phyloP scores from a whole-genome alignment of 2,329 filamentous ascomycete species.

The Pezicula radicicola region DNA sequence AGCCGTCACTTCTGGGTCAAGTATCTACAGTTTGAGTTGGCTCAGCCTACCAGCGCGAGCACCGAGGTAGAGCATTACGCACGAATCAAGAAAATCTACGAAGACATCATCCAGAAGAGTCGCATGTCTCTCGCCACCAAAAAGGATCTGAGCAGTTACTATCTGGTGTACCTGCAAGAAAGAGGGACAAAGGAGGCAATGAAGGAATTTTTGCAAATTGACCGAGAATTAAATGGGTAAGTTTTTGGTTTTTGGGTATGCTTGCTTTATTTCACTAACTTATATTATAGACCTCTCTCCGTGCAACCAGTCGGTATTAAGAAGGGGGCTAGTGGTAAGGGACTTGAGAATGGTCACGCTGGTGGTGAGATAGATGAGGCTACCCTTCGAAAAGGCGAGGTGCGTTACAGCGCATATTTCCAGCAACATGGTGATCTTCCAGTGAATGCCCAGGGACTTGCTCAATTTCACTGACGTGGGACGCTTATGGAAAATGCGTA shows the following conservation, averaged over 20 bases:
- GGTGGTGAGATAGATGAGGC: constrained; percentile 38
- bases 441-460: constrained; percentile 23
- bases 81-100: constrained; percentile 77
- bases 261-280: constrained; percentile 8
- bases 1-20: constrained; percentile 87
- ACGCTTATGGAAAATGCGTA: too few relatives aligned
- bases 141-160: constrained; percentile 72
- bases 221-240: constrained; percentile 84
- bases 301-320: constrained; percentile 34
- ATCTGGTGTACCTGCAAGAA: constrained; percentile 81
- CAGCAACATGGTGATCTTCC: constrained; percentile 25
- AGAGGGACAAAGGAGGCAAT: constrained; percentile 79
- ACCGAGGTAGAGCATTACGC: constrained; percentile 63
- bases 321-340: constrained; percentile 32
- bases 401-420: constrained; percentile 40
- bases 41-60: constrained; percentile 68
- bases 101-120: constrained; percentile 71
- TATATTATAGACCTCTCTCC: constrained; percentile 35
- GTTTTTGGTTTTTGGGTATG: constrained; percentile 20
- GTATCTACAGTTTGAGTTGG: constrained; percentile 85
- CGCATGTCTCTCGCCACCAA: constrained; percentile 64
- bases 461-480: constrained; percentile 19
- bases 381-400: constrained; percentile 38
- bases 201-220: constrained; percentile 79
- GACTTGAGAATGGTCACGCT: constrained; percentile 39